Percentiles rank a stretch among this genome's conserved stretches.
Evolutionary conservation across 202 grass and related monocot species (phyloP).

Genomic region (Brachypodium distachyon): DNA sequence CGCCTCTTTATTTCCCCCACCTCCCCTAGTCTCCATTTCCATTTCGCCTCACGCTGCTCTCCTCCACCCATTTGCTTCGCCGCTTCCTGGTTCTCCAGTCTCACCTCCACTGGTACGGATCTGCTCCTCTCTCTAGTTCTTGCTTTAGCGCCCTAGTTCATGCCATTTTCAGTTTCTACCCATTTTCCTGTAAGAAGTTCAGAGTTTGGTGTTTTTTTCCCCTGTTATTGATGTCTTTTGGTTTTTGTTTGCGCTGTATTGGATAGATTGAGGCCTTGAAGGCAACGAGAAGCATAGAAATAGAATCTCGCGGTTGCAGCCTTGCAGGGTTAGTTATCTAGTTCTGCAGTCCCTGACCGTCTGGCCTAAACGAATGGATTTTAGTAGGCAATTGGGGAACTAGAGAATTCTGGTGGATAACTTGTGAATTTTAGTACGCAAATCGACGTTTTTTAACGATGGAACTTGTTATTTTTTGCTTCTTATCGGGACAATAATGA

Average conservation of each 20-base stretch:
- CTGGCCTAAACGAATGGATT: not conserved
- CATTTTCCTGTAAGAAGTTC: not conserved
- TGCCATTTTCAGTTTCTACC: not conserved
- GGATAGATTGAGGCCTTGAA: not conserved
- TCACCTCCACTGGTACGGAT: constrained; percentile 17
- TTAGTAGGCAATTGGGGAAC: not conserved
- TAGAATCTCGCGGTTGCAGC: not conserved
- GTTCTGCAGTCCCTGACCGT: not conserved
- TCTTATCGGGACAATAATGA: not conserved
- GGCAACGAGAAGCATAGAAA: not conserved
- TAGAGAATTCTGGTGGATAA: not conserved
- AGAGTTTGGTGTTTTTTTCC: not conserved
- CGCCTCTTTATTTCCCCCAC: constrained; percentile 26
- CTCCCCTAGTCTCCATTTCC: constrained; percentile 5
- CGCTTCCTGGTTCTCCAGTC: constrained; percentile 5
- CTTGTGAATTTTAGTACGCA: not conserved
- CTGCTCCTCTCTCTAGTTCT: not conserved
- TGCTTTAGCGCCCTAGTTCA: not conserved
- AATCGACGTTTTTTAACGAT: not conserved
- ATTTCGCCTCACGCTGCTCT: constrained; percentile 11
- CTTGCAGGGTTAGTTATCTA: not conserved
- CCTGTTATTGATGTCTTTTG: not conserved
- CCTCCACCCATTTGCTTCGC: constrained; percentile 19
- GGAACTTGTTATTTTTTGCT: not conserved
- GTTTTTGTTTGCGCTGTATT: not conserved